Conservation (phyloP, 2,329 filamentous ascomycete species). For the Laburnicola sp. region DNA sequence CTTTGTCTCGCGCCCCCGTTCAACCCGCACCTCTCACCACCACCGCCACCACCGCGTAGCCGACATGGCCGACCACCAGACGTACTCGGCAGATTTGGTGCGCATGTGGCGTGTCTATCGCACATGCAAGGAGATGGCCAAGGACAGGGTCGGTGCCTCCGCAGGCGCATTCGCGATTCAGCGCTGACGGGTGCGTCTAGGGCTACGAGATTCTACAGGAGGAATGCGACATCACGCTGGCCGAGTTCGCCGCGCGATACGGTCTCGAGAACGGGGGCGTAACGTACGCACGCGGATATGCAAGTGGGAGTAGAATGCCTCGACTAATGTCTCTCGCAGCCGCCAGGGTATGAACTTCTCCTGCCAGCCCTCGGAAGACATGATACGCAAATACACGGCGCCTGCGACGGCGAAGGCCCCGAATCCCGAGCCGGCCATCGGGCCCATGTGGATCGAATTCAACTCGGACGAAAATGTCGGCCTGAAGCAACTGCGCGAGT, state of each 20-base stretch:
- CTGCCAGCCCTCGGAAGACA: slow-evolving; percentile 77
- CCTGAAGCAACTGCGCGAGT: slow-evolving; percentile 88
- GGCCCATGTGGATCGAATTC: slow-evolving; percentile 93
- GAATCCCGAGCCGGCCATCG: slow-evolving; percentile 72
- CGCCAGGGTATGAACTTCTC: slow-evolving; percentile 85
- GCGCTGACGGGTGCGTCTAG: slow-evolving; percentile 53
- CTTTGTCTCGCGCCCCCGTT: slow-evolving; percentile 14
- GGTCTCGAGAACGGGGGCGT: slow-evolving; percentile 72
- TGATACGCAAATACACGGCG: slow-evolving; percentile 82
- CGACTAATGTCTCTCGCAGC: slow-evolving; percentile 53
- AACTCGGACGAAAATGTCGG: slow-evolving; percentile 77
- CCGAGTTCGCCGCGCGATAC: slow-evolving; percentile 76
- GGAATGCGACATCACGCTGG: slow-evolving; percentile 82
- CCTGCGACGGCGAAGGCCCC: slow-evolving; percentile 70
- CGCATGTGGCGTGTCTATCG: slow-evolving; percentile 92
- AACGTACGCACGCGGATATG: slow-evolving; percentile 61
- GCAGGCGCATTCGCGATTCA: slow-evolving; percentile 19
- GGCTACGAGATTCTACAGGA: slow-evolving; percentile 91
- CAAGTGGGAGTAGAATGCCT: slow-evolving; percentile 5
- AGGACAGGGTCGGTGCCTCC: slow-evolving; percentile 71
- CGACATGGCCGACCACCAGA: slow-evolving; percentile 35
- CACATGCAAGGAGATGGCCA: slow-evolving; percentile 93
- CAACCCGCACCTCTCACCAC: slow-evolving; percentile 12
- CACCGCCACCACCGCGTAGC: slow-evolving; percentile 5
- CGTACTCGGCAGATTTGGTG: slow-evolving; percentile 39